Evolutionary conservation across 2,329 filamentous ascomycete species (phyloP).

Genomic region (Xylaria sp.): DNA sequence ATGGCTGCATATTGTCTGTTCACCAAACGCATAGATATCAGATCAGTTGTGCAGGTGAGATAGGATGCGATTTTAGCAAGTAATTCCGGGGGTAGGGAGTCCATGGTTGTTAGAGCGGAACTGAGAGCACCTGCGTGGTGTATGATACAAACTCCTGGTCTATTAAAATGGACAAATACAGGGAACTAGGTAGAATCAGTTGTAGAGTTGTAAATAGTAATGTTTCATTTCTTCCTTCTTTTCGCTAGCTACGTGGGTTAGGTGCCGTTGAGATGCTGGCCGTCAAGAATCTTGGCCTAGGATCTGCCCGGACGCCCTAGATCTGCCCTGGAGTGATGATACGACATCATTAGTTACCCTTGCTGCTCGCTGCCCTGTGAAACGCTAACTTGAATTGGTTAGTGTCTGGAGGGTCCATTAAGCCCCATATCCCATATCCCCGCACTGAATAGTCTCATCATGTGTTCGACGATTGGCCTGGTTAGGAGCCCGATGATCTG

Average conservation of each 20-base stretch:
- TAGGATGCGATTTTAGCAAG: conserved; percentile 21
- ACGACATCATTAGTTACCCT: neutral
- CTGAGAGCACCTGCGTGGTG: too few species aligned
- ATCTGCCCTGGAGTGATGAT: neutral
- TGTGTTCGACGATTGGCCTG: neutral
- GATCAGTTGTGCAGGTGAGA: conserved; percentile 24
- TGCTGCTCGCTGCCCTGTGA: neutral
- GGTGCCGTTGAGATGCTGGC: too few species aligned
- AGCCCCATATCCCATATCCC: conserved; percentile 1
- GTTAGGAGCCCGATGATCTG: too few species aligned
- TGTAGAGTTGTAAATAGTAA: neutral
- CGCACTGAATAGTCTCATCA: neutral
- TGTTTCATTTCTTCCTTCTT: too few species aligned
- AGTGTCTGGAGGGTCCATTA: neutral
- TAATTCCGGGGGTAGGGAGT: conserved; percentile 33
- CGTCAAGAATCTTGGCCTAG: neutral
- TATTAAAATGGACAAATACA: neutral
- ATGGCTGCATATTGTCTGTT: conserved; percentile 30
- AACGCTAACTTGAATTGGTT: neutral
- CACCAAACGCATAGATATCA: conserved; percentile 32
- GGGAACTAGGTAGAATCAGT: neutral
- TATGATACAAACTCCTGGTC: conserved; percentile 1
- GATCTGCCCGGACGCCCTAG: neutral
- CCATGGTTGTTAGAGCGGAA: conserved; percentile 22
- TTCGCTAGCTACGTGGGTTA: too few species aligned